Percentiles rank a stretch among this genome's conserved stretches.
phyloP scores from a whole-genome alignment of 2,329 filamentous ascomycete genomes.

The Orbilia ellipsospora region DNA sequence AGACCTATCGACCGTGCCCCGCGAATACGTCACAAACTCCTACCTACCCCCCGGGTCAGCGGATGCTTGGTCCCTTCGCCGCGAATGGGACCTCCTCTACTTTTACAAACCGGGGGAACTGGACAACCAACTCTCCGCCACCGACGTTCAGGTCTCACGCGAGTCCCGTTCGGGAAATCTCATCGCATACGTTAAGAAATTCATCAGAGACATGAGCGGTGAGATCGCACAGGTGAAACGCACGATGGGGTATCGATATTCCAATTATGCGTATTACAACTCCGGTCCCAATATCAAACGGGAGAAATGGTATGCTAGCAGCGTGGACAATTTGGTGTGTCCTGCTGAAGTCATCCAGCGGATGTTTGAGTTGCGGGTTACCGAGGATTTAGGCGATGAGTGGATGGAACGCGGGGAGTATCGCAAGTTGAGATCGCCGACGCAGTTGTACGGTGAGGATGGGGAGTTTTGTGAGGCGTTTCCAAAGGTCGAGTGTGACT shows the following conservation, averaged over 20 bases:
- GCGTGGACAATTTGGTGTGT: slow-evolving; percentile 17
- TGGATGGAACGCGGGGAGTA: slow-evolving; percentile 20
- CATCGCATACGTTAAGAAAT: slow-evolving; percentile 12
- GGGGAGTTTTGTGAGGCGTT: slow-evolving; percentile 6
- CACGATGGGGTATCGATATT: slow-evolving; percentile 25
- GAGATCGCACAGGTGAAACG: slow-evolving; percentile 16
- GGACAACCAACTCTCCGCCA: slow-evolving; percentile 11
- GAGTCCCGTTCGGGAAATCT: neutral
- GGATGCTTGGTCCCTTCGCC: neutral
- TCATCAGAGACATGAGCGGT: slow-evolving; percentile 13
- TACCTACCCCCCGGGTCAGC: slow-evolving; percentile 2
- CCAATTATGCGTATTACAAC: slow-evolving; percentile 26
- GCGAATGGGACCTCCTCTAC: slow-evolving; percentile 40
- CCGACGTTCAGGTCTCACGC: neutral
- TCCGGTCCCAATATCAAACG: slow-evolving; percentile 13
- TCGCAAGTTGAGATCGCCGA: neutral
- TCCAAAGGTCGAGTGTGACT: slow-evolving; percentile 18
- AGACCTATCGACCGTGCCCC: slow-evolving; percentile 21
- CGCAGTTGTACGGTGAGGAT: slow-evolving; percentile 15
- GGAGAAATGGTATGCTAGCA: slow-evolving; percentile 38
- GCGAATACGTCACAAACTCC: slow-evolving; percentile 10
- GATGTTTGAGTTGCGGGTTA: slow-evolving; percentile 13
- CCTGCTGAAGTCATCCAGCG: slow-evolving; percentile 40
- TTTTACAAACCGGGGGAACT: slow-evolving; percentile 44
- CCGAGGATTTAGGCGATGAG: slow-evolving; percentile 8